Base-by-base conservation (phyloP, 2,329 filamentous ascomycete genomes). In the Colletotrichum zoysiae region DNA sequence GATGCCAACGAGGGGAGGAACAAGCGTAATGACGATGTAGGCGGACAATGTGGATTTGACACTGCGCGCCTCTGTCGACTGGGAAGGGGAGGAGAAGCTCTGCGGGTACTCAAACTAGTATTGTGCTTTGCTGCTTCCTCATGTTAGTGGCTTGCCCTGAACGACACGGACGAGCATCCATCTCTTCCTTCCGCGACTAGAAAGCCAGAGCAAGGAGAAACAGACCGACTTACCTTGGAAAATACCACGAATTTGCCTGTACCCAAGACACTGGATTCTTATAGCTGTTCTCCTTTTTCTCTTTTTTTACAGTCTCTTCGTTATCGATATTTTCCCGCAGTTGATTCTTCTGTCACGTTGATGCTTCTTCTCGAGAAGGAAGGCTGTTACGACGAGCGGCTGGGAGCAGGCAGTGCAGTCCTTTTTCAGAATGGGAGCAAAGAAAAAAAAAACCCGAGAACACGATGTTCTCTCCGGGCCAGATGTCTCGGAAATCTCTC, bases 21-120 rank as follows among this genome's bases (percentile, higher is more conserved):
- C 51, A 64, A 59, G 30, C 48, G 1, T 14, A 50, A 53, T 59
- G 69, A 59, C 40, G 59, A 64, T 63, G 65, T 48, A 40, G 33
- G 53, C 65, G 44, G 23, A 56, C 20, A 46, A 65, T 30, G 50
- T 44, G 40, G 23, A 26, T 26, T 11, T 16, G 30, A 33, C 55
- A 57, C 50, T 20, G 56, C 50, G 30, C 51, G 14, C 38, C 33
- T 42, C 44, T 11, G 53, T 50, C 33, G 42, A 44, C n/a, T 20
- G 26, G 44, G 16, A 38, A 62, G 35, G 60, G 46, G 68, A 16
- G 48, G 23, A 55, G 46, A 48, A n/a, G 56, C 56, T 51, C 56
- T 56, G 35, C 35, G 33, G 57, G 57, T 23, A 38, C 68, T 44
- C 35, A 50, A 33, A 62, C 35, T 16, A 35, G n/a, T 58, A 42